Base-by-base conservation (phyloP, 768 basidiomycete species). In the Gymnopilus junonius region DNA sequence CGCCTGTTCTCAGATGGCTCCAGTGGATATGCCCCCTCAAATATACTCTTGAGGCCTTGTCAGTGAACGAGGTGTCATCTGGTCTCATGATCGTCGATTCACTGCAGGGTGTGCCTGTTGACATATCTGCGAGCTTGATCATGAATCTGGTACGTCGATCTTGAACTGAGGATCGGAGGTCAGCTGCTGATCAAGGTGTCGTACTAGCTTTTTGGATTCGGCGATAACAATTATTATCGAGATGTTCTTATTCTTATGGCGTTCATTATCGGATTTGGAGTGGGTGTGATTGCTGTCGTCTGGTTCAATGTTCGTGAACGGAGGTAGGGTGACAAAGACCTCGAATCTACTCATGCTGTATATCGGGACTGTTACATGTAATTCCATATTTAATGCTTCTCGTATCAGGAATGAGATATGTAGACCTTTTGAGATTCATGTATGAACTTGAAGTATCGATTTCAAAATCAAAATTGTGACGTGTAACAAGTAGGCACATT, bases 1-100 rank as follows among this genome's bases (percentile, higher is more conserved):
- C 96, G 3, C 92, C 93, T 2, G 94, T 96, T 1, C 83, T 99
- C 1, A 85, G 96, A 15, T 99, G 96, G 96, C 80, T 98, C 57
- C 91, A 96, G 71, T 98, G 94, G 90, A 68, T 96, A 61, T 91
- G 91, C 58, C 92, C 93, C 39, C 82, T 95, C 50, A 94, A 94
- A 74, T 94, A 87, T 72, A 80, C 83, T 25, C 80, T 93, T n/a
- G 93, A 94, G 71, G 96, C 96, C 5, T 80, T 97, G 15, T 82
- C 90, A 12, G 92, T 97, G 37, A 99, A 99, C 71, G 96, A 98
- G 73, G 94, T 99, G 15, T 87, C 87, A 39, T 90, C 92, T 4
- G 96, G 95, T 2, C 78, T 97, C 34, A 85, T 89, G 86, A 97
- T 97, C 31, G 63, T 85, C 61, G 94, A 95, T 76, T 82, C 80